Conservation (phyloP, 345 rosid species). For the Salix dunnii region DNA sequence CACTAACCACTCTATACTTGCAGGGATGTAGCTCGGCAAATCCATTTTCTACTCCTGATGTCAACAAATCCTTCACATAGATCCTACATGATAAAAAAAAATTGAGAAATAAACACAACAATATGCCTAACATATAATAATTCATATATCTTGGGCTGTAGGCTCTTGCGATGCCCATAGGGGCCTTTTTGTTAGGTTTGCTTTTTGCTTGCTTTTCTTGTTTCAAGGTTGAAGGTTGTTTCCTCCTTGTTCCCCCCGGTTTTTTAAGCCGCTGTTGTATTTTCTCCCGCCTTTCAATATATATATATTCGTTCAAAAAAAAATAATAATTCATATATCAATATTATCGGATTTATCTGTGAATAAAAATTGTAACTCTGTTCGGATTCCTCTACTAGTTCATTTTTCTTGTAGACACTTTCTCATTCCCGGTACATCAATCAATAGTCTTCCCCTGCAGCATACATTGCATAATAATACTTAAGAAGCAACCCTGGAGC, state of each 20-base stretch:
- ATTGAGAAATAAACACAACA: background rate
- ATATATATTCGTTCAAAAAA: too few species aligned
- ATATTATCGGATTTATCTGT: background rate
- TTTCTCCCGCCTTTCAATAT: too few species aligned
- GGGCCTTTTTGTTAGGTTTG: too few species aligned
- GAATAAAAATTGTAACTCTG: background rate
- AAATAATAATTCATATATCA: background rate
- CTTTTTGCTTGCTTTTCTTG: too few species aligned
- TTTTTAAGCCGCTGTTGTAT: too few species aligned
- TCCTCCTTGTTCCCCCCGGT: too few species aligned
- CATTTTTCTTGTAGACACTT: background rate
- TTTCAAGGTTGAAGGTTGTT: too few species aligned
- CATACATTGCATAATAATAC: background rate
- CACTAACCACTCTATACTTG: conserved; percentile 50
- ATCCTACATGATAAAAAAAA: conserved; percentile 38
- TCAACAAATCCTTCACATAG: conserved; percentile 65
- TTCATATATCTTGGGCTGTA: too few species aligned
- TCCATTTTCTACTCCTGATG: conserved; percentile 74
- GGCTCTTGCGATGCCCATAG: too few species aligned
- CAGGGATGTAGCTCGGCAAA: conserved; percentile 50
- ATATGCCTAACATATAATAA: background rate
- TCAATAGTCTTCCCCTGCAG: background rate
- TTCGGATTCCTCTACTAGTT: background rate
- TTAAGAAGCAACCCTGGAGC: background rate
- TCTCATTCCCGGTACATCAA: background rate